Evolutionary conservation across 2,329 filamentous ascomycete genomes (phyloP).

Genomic region (Aspergillus arachidicola): DNA sequence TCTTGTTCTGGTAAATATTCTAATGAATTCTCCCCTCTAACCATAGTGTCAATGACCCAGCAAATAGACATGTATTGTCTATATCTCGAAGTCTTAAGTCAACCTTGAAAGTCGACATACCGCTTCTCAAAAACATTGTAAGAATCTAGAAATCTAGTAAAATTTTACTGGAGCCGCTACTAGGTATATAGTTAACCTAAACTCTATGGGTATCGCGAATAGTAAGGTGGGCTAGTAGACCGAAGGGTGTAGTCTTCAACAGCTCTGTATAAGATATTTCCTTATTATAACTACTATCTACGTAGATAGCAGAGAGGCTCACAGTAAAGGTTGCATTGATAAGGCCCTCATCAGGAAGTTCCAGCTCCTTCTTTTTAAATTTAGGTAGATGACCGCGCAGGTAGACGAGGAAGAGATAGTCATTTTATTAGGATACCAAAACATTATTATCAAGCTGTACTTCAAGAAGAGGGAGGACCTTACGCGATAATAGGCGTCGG

Average conservation of each 20-base stretch:
- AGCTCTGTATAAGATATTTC: slow-evolving; percentile 7
- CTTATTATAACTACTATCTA: slow-evolving; percentile 10
- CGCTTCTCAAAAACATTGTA: slow-evolving; percentile 16
- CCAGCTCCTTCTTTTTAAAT: slow-evolving; percentile 18
- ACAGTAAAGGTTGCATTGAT: slow-evolving; percentile 15
- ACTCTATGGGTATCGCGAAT: slow-evolving; percentile 13
- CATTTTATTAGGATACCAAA: slow-evolving; percentile 3
- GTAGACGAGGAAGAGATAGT: slow-evolving; percentile 19
- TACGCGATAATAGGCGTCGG: no score
- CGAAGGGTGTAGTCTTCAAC: slow-evolving; percentile 14
- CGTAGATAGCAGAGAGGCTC: slow-evolving; percentile 16
- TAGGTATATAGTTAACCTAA: slow-evolving; percentile 16
- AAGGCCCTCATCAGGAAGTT: slow-evolving; percentile 14
- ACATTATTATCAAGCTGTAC: not conserved
- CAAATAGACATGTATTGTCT: slow-evolving; percentile 17
- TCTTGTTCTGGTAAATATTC: no score
- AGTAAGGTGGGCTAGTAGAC: slow-evolving; percentile 12
- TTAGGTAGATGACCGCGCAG: slow-evolving; percentile 14
- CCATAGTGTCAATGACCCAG: slow-evolving; percentile 18
- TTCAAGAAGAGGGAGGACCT: no score
- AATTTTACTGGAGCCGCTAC: slow-evolving; percentile 14
- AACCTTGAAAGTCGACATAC: slow-evolving; percentile 18
- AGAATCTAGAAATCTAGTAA: slow-evolving; percentile 17
- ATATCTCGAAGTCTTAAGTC: slow-evolving; percentile 16
- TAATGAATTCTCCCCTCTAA: slow-evolving; percentile 13